Conservation (phyloP, 23 red algal genomes). For the Agarophyton chilense region DNA sequence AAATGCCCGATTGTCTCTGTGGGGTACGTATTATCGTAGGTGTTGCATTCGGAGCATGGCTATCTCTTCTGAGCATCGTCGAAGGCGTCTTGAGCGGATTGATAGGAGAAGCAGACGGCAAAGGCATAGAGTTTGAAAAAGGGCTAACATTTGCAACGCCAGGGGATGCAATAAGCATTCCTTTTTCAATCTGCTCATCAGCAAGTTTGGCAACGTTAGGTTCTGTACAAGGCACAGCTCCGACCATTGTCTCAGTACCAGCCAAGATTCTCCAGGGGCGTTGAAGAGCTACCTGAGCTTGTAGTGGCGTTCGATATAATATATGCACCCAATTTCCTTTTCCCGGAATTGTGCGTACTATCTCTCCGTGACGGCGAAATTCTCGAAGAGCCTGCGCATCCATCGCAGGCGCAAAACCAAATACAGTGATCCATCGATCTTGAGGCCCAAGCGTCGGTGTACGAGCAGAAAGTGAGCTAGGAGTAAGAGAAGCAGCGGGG, state of each 20-base stretch:
- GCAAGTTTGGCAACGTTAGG: constrained; percentile 40
- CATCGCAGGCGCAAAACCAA: constrained; percentile 81
- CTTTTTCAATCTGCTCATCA: constrained; percentile 57
- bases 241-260: constrained; percentile 74
- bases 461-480: neutral
- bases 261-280: constrained; percentile 64
- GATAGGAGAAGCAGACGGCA: constrained; percentile 18
- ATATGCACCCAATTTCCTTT: constrained; percentile 96
- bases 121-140: constrained; percentile 1
- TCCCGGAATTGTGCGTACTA: constrained; percentile 63
- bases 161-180: constrained; percentile 58
- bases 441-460: constrained; percentile 24
- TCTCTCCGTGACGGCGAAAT: constrained; percentile 77
- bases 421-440: constrained; percentile 89
- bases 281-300: constrained; percentile 76
- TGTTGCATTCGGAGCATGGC: neutral
- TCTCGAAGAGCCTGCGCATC: constrained; percentile 79
- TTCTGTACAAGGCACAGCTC: constrained; percentile 82
- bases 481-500: constrained; percentile 4
- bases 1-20: constrained; percentile 60
- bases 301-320: constrained; percentile 65
- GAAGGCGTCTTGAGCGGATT: constrained; percentile 22
- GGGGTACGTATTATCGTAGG: constrained; percentile 49
- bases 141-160: neutral
- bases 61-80: neutral